Evolutionary conservation across 83 land plant species (phyloP), one percentile per base, ranked within the genome.

Genomic region (Diphasiastrum complanatum): DNA sequence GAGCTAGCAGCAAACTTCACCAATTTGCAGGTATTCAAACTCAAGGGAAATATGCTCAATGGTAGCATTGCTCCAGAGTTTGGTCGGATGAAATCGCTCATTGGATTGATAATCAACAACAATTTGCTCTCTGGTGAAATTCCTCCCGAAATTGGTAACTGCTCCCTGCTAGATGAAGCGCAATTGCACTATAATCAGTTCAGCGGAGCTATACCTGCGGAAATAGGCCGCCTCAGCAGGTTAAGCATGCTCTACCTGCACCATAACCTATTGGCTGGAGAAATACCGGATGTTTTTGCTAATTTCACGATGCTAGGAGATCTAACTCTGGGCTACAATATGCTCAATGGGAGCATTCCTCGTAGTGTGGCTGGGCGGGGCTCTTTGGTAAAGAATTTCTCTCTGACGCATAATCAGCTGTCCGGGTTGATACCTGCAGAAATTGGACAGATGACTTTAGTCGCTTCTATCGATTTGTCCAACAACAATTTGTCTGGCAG

Each of bases 191-290:
- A 61, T 30, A 61, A 43, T 27, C 43, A 8, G 12, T 61, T 61
- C 12, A 24, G 25, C 23, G 64, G 64, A 40, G 25, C 29, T 33
- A 24, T 61, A 32, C 64, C 64, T 5, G 26, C 25, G 30, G 55
- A 61, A 16, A 16, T 61, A 14, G 58, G 55, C 3, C 28, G 14
- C 19, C 54, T 61, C 1, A 27, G 25, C 4, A 11, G 19, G 33
- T 14, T 61, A 30, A 51, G 55, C 4, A 5, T 30, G 5, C 51
- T 61, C 23, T 6, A 22, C 48, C 27, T 61, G n/a, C 0, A 0
- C 14, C 1, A 3, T 2, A 61, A 61, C 30, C 24, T 23, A 1
- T 32, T 61, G 11, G 27, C 33, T 61, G 64, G 64, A 25, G 12
- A 1, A 19, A 61, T 61, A 18, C 64, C 64, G 4, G 31, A 28